Evolutionary conservation across 2,329 filamentous ascomycete species (phyloP).

Genomic region (Colletotrichum higginsianum): DNA sequence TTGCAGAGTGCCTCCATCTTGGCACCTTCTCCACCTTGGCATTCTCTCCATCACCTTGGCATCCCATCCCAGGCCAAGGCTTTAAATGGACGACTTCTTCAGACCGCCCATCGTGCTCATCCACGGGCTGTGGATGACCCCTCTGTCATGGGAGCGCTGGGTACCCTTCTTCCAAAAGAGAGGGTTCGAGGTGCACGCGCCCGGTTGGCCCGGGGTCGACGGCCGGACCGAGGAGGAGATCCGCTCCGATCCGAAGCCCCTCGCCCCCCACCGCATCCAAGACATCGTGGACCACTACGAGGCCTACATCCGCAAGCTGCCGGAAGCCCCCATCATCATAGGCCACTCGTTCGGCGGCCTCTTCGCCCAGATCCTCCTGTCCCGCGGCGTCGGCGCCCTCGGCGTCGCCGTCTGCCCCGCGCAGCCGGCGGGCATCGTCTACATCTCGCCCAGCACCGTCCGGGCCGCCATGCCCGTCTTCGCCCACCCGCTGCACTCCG

Average conservation of each 20-base stretch:
- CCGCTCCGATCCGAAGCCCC: conserved; percentile 39
- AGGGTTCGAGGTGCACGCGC: conserved; percentile 45
- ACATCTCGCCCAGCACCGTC: conserved; percentile 41
- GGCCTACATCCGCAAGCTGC: conserved; percentile 42
- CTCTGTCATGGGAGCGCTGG: conserved; percentile 46
- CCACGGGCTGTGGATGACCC: conserved; percentile 47
- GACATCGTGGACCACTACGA: conserved; percentile 45
- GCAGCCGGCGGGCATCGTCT: conserved; percentile 44
- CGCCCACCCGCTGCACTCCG: conserved; percentile 42
- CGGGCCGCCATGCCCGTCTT: conserved; percentile 42
- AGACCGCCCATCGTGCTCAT: conserved; percentile 44
- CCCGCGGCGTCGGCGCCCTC: conserved; percentile 39
- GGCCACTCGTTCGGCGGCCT: conserved; percentile 47
- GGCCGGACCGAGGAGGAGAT: conserved; percentile 44
- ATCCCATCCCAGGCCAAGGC: not conserved
- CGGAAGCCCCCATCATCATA: conserved; percentile 44
- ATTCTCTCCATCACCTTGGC: conserved; percentile 3
- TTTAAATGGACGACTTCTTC: conserved; percentile 23
- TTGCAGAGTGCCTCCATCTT: not conserved
- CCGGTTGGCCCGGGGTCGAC: conserved; percentile 46
- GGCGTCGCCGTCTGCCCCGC: conserved; percentile 44
- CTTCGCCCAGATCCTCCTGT: conserved; percentile 45
- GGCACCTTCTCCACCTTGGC: too few relatives aligned
- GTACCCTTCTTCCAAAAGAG: conserved; percentile 32
- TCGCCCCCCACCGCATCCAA: conserved; percentile 42